phyloP scores from a whole-genome alignment of 2,329 filamentous ascomycete genomes.

The Trichoderma sp. region DNA sequence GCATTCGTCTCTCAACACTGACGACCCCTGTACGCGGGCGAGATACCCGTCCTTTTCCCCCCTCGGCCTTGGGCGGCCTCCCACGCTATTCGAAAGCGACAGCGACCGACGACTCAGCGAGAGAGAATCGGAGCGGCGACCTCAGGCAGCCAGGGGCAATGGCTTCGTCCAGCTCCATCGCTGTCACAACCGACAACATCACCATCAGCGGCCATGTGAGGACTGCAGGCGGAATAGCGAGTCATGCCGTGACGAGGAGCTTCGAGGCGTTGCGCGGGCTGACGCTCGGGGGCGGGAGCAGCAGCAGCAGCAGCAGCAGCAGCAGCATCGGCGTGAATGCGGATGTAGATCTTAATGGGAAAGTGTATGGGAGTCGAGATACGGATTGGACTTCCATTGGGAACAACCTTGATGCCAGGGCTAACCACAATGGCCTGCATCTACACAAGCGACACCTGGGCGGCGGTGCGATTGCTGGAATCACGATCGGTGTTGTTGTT shows the following conservation, averaged over 20 bases:
- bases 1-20: not conserved
- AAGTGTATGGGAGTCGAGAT: not conserved
- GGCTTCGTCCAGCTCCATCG: slow-evolving; percentile 12
- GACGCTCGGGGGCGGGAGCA: not conserved
- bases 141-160: slow-evolving; percentile 19
- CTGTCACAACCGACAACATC: slow-evolving; percentile 4
- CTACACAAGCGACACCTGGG: slow-evolving; percentile 37
- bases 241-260: slow-evolving; percentile 29
- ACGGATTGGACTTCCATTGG: not conserved
- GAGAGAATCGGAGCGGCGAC: slow-evolving; percentile 1
- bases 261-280: slow-evolving; percentile 27
- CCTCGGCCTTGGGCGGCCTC: slow-evolving; percentile 28
- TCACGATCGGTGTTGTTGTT: slow-evolving; percentile 43
- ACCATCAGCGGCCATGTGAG: not conserved
- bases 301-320: not conserved
- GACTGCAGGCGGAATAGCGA: slow-evolving; percentile 10
- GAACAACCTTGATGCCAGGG: not conserved
- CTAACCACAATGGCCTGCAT: not conserved
- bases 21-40: slow-evolving; percentile 9
- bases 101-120: not conserved
- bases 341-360: not conserved
- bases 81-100: slow-evolving; percentile 10
- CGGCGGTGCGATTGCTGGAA: slow-evolving; percentile 44
- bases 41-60: slow-evolving; percentile 1
- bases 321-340: not conserved